Percentiles rank a stretch among this genome's conserved stretches.
Conservation (phyloP, 176 grass and related monocot genomes). For the Musa itinerans region DNA sequence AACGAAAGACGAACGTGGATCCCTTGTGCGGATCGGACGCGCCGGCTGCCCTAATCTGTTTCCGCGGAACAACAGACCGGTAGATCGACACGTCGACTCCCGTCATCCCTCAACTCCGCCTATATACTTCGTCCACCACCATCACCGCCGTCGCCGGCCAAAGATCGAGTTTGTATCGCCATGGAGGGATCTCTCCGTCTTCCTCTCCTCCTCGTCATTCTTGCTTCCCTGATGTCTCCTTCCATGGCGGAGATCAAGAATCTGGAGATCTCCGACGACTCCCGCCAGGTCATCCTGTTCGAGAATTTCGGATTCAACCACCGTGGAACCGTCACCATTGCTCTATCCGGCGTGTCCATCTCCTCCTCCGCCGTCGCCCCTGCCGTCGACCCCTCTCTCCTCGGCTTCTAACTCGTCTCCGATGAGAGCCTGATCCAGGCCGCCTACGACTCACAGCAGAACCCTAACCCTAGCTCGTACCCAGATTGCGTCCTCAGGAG, state of each 20-base stretch:
- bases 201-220: slow-evolving; percentile 14
- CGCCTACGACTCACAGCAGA: slow-evolving; percentile 65
- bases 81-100: too few relatives aligned
- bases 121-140: too few relatives aligned
- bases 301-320: slow-evolving; percentile 92
- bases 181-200: slow-evolving; percentile 18
- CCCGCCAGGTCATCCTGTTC: slow-evolving; percentile 69
- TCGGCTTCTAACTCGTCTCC: slow-evolving; percentile 91
- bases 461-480: slow-evolving; percentile 33
- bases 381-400: slow-evolving; percentile 25
- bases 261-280: slow-evolving; percentile 46
- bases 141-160: not conserved
- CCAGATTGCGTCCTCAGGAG: slow-evolving; percentile 53
- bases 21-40: too few relatives aligned
- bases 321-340: slow-evolving; percentile 34
- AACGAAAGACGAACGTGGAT: too few relatives aligned
- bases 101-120: too few relatives aligned
- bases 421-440: slow-evolving; percentile 87
- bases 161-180: not conserved
- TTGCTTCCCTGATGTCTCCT: slow-evolving; percentile 18
- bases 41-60: too few relatives aligned
- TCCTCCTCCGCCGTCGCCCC: slow-evolving; percentile 19
- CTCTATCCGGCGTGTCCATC: slow-evolving; percentile 30
- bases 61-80: too few relatives aligned
- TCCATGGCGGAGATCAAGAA: slow-evolving; percentile 80